Conservation (phyloP, 495 filamentous ascomycete species). For the Penicillium arizonense region DNA sequence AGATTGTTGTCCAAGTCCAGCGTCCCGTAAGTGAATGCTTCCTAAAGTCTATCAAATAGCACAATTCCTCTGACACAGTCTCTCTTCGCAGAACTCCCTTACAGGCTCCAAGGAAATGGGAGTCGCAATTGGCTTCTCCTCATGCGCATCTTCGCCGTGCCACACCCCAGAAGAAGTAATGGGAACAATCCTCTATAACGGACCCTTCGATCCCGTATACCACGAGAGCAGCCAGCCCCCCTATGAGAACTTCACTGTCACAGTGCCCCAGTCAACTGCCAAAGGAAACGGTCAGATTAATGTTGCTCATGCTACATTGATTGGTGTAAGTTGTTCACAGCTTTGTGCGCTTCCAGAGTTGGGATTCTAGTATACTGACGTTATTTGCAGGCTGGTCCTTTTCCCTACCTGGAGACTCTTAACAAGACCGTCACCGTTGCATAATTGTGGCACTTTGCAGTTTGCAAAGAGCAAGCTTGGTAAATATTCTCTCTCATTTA, state of each 20-base stretch:
- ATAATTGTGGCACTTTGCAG: not conserved
- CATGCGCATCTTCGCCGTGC: slow-evolving; percentile 21
- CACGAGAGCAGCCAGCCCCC: slow-evolving; percentile 25
- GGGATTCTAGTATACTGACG: not conserved
- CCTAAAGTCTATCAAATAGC: not conserved
- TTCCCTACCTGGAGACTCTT: slow-evolving; percentile 17
- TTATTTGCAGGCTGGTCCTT: slow-evolving; percentile 15
- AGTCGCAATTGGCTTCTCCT: slow-evolving; percentile 34
- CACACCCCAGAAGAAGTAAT: slow-evolving; percentile 16
- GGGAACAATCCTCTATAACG: slow-evolving; percentile 32
- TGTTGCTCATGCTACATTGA: slow-evolving; percentile 33
- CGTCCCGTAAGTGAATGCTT: slow-evolving; percentile 25
- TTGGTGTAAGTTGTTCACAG: slow-evolving; percentile 32
- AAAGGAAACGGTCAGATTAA: slow-evolving; percentile 27
- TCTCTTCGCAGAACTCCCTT: slow-evolving; percentile 22
- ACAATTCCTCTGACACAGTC: not conserved
- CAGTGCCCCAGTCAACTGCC: slow-evolving; percentile 15
- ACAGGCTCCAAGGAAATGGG: slow-evolving; percentile 28
- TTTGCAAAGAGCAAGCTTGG: not conserved
- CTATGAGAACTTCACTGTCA: slow-evolving; percentile 41
- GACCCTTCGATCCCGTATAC: slow-evolving; percentile 29
- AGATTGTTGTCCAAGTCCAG: slow-evolving; percentile 30
- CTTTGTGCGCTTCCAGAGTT: not conserved
- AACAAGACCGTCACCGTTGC: slow-evolving; percentile 14
- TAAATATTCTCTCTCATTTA: not conserved